Percentiles rank a stretch among this genome's conserved stretches.
These are phyloP conservation scores for Apiospora arundinis DNA, from an alignment of 2,329 filamentous ascomycete species.

Conservation along the genomic window DNA sequence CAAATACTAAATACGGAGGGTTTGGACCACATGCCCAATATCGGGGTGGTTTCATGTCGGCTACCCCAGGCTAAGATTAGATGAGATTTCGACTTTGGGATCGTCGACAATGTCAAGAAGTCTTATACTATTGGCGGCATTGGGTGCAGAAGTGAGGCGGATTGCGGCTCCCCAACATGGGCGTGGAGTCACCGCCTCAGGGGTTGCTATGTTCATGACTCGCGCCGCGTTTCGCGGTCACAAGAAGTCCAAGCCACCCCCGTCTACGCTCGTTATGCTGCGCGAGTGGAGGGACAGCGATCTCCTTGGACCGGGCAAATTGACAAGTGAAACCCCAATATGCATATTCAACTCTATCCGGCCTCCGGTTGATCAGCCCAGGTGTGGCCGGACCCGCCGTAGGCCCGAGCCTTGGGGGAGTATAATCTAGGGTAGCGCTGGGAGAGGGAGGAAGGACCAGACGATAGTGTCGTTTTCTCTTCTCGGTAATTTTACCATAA, in stretches of 20 bases:
- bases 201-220: not conserved
- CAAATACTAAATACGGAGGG: not conserved
- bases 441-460: not conserved
- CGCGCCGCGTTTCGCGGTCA: not conserved
- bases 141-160: not conserved
- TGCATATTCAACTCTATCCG: constrained; percentile 11
- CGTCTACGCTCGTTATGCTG: not conserved
- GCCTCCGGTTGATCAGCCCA: constrained; percentile 1
- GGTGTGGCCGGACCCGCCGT: not conserved
- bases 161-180: not conserved
- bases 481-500: not conserved
- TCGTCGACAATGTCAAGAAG: not conserved
- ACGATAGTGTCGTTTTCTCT: not conserved
- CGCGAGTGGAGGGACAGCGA: not conserved
- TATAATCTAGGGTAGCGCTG: not conserved
- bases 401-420: not conserved
- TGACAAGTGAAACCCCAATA: not conserved
- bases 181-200: not conserved
- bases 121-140: not conserved
- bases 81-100: not conserved
- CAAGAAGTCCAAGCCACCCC: not conserved
- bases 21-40: not conserved
- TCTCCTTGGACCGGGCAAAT: not conserved
- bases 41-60: not conserved
- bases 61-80: not conserved